Evolutionary conservation across 2,329 filamentous ascomycete species (phyloP), one percentile per base, ranked within the genome.

Genomic region (Ceratocystis harringtonii): DNA sequence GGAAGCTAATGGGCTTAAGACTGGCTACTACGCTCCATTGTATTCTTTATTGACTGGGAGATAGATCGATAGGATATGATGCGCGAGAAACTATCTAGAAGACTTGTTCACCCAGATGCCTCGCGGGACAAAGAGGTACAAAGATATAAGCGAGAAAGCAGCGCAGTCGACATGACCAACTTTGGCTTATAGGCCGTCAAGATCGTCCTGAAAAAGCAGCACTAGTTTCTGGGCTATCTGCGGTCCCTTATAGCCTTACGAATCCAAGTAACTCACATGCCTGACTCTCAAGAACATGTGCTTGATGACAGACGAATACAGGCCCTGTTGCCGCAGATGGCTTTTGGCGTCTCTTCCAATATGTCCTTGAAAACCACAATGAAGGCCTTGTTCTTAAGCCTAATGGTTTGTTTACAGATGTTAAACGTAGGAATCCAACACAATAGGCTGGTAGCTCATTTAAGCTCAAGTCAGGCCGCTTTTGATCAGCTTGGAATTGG

Each of bases 391-490:
- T 96, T 0, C 73, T 96, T 62, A 96, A 95, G 74, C 84, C 87
- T 0, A 85, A 90, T 67, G 84, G 88, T 28, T 84, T 90, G 0
- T 96, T 95, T 71, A 89, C 95, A 68, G 77, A 83, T 65, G 22
- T 30, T n/a, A 28, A 12, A 5, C 30, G 15, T 32, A 28, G 2
- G 3, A n/a, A 22, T 3, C 52, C 17, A 32, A 17, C 28, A 5
- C 48, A 8, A 22, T 55, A 55, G 7, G 25, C 30, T 25, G 77
- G 77, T 15, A 78, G 76, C 66, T 87, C 84, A 72, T 89, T 96
- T 71, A 96, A 96, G 74, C 74, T 96, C 52, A 96, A 96, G 74
- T 90, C 90, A 71, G 89, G 94, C 71, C 95, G 95, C 70, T 75
- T 36, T 95, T 45, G 79, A 81, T 30, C 84, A 84, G 2, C 83